Base-by-base conservation (phyloP, 1,284 basidiomycete species). In the Vanrija humicola region DNA sequence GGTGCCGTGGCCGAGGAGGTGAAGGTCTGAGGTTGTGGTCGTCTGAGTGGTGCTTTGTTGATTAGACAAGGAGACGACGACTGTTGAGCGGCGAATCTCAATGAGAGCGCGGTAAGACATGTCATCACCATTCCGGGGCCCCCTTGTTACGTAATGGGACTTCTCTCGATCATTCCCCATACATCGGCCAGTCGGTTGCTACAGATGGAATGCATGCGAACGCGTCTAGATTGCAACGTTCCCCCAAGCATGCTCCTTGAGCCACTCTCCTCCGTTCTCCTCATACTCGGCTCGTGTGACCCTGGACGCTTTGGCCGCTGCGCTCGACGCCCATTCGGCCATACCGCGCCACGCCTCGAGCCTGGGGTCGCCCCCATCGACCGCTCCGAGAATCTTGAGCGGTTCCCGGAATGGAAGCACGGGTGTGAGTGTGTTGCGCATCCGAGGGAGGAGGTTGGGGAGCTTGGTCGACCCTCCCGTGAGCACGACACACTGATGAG, bases 311-410 rank as follows among this genome's bases (percentile, higher is more conserved):
- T 67, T 68, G 58, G 86, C 88, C 56, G 83, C 85, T 0, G 81
- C 78, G 7, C 84, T 86, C 49, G 74, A 71, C 23, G 86, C 84
- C 79, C 93, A 96, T 56, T 81, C 80, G 5, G 89, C 88, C 90
- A 97, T 96, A 6, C 95, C 95, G 46, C 82, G 81, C 94, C 94
- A 98, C 5, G 93, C 86, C 69, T 96, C 93, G 52, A 87, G 72
- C 15, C 80, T 66, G 2, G 88, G 84, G 72, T 96, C 86, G 5
- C 67, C 78, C 5, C 62, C 66, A 50, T 64, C 64, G 6, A 64
- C 43, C 15, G 72, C 2, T 85, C 90, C 19, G 29, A 80, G 73
- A 46, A 90, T 82, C 46, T 81, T 76, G 5, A 81, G 69, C 5
- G 92, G 83, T 75, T 87, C 87, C 52, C 87, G 86, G 23, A 89